These are phyloP conservation scores for Ochetophila trinervis DNA, from an alignment of 306 rosid genomes.

Conservation along the genomic window DNA sequence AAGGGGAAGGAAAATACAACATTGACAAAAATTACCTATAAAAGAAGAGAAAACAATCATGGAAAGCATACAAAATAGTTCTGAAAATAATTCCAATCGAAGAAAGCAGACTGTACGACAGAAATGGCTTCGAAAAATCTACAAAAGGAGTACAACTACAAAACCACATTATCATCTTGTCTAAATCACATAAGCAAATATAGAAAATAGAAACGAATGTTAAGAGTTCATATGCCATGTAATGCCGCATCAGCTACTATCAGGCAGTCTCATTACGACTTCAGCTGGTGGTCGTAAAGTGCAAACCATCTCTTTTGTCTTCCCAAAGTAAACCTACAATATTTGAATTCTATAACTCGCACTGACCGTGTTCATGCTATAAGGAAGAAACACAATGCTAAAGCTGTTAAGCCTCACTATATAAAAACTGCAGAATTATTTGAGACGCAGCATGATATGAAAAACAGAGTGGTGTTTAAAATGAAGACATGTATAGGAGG, in stretches of 20 bases:
- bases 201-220: constrained; percentile 10
- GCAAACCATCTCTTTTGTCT: constrained; percentile 99
- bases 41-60: no score
- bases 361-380: background rate
- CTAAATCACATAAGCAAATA: constrained; percentile 15
- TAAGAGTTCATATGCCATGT: constrained; percentile 5
- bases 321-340: constrained; percentile 85
- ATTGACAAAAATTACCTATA: no score
- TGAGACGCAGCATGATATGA: no score
- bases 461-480: background rate
- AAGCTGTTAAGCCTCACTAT: background rate
- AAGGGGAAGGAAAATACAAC: no score
- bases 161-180: no score
- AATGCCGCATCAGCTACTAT: constrained; percentile 34
- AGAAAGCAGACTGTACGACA: no score
- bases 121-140: no score
- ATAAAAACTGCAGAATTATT: background rate
- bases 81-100: no score
- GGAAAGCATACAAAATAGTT: no score
- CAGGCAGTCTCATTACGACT: constrained; percentile 78
- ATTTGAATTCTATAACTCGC: constrained; percentile 7
- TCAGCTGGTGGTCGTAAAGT: constrained; percentile 91
- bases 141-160: no score
- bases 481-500: background rate
- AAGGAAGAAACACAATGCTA: background rate